Evolutionary conservation across 139 green algal species (phyloP), one percentile per base, ranked within the genome.

Genomic region (Coccomyxa sp.): DNA sequence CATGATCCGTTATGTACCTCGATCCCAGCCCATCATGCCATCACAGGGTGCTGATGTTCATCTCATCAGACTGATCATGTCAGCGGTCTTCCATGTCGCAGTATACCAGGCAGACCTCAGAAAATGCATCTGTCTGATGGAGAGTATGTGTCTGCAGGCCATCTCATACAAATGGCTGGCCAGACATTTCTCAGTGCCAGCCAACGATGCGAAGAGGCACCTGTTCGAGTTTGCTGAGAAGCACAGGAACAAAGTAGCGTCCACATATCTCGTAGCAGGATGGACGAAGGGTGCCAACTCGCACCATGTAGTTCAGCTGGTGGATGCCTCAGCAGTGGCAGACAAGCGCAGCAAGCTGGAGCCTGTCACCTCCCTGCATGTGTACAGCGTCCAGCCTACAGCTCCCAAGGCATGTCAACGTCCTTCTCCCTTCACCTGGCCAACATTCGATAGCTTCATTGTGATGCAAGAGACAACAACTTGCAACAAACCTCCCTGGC

Each of bases 81-180:
- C n/a, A n/a, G n/a, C n/a, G n/a, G n/a, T n/a, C n/a, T n/a, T n/a
- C n/a, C n/a, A n/a, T n/a, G n/a, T n/a, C n/a, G n/a, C n/a, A n/a
- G n/a, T n/a, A n/a, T n/a, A n/a, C n/a, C n/a, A n/a, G n/a, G n/a
- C n/a, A n/a, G n/a, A n/a, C n/a, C n/a, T n/a, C 50, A 64, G 5
- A 1, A 64, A 7, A 10, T 64, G 5, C 22, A 31, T 64, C 18
- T 64, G 31, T 72, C 4, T 36, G 31, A 22, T 71, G 27, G 18
- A 37, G n/a, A n/a, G n/a, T 35, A 22, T 36, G 34, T 1, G 24
- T n/a, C 31, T 44, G 71, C 78, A 91, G 82, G 77, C 79, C 18
- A 76, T 90, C 14, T 85, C 85, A 3, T 91, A 82, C 75, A 91
- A 91, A 68, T 90, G 85, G 81, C 70, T 90, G 10, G 79, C 84